Conservation (phyloP, 768 basidiomycete genomes). For the Amanita rubescens region DNA sequence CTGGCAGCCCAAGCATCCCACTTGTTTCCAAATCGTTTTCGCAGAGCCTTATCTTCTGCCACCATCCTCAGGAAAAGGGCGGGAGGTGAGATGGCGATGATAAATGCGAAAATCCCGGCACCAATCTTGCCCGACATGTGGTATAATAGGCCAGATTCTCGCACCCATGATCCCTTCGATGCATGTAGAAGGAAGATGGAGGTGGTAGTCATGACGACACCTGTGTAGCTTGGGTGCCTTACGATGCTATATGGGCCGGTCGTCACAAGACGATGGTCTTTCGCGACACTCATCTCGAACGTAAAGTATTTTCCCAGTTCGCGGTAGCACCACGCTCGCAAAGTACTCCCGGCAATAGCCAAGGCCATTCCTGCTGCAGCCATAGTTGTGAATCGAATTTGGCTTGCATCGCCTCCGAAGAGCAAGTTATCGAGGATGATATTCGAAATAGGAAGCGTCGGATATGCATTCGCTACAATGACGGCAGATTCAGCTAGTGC, state of each 20-base stretch:
- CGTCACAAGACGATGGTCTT: constrained; percentile 38
- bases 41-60: constrained; percentile 38
- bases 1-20: constrained; percentile 35
- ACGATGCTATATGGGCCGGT: constrained; percentile 40
- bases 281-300: constrained; percentile 41
- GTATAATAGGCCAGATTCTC: constrained; percentile 33
- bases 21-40: constrained; percentile 30
- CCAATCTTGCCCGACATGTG: constrained; percentile 24
- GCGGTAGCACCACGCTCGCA: constrained; percentile 34
- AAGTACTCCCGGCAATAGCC: constrained; percentile 18
- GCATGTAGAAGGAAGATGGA: constrained; percentile 30
- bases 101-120: constrained; percentile 17
- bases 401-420: background rate
- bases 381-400: background rate
- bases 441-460: background rate
- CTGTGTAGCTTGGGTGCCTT: constrained; percentile 46
- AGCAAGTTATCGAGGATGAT: background rate
- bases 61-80: constrained; percentile 33
- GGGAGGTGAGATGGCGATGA: constrained; percentile 16
- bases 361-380: constrained; percentile 4
- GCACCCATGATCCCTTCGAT: constrained; percentile 34
- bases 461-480: background rate
- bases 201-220: constrained; percentile 26
- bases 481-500: background rate
- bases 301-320: constrained; percentile 43